phyloP scores from a whole-genome alignment of 1,139 yeast genomes.

The Candida neerlandica region DNA sequence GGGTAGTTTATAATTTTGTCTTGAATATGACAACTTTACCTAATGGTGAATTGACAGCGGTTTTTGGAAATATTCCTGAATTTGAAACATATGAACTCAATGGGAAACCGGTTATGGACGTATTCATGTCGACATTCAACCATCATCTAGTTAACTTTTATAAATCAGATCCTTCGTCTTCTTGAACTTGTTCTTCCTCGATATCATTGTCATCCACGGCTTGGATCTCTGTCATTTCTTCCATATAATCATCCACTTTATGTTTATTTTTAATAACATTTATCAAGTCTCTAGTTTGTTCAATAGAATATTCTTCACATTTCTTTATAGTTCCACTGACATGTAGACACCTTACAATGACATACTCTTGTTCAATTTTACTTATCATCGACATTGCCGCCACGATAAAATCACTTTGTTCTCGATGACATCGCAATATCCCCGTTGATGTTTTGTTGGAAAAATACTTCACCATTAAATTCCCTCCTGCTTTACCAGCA shows the following conservation, averaged over 20 bases:
- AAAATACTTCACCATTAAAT: conserved; percentile 75
- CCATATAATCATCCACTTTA: conserved; percentile 4
- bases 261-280: conserved; percentile 14
- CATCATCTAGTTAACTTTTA: conserved; percentile 1
- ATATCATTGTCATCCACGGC: conserved; percentile 3
- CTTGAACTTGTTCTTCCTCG: conserved; percentile 9
- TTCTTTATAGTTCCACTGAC: conserved; percentile 90
- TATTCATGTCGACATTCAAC: conserved; percentile 11
- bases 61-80: conserved; percentile 23
- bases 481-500: conserved; percentile 62
- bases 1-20: conserved; percentile 23
- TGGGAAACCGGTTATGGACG: conserved; percentile 14
- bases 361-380: conserved; percentile 51
- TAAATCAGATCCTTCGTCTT: not conserved
- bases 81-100: conserved; percentile 14
- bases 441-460: conserved; percentile 84
- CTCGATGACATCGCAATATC: conserved; percentile 75
- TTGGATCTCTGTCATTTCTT: conserved; percentile 2
- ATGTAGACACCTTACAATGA: conserved; percentile 64
- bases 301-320: conserved; percentile 68
- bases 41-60: conserved; percentile 22
- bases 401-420: conserved; percentile 60
- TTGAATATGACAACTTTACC: conserved; percentile 23
- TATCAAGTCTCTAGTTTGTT: conserved; percentile 44
- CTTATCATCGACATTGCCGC: conserved; percentile 72